Percentiles rank a stretch among this genome's conserved stretches.
These are phyloP conservation scores for Inga oerstediana DNA, from an alignment of 306 rosid species.

Conservation along the genomic window DNA sequence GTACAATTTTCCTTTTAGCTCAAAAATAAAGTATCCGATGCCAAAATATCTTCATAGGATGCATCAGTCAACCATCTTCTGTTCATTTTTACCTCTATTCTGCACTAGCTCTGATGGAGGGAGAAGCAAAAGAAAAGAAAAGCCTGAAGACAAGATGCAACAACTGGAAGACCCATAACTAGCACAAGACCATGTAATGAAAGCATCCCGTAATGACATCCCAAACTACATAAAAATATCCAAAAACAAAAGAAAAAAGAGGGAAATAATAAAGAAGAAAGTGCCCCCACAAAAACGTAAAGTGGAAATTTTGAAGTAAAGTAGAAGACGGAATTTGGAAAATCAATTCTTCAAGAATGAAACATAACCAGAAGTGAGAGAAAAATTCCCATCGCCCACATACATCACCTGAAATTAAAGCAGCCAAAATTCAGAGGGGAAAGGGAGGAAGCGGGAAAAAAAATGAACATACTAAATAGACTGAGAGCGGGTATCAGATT, in stretches of 20 bases:
- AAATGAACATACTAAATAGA: not conserved
- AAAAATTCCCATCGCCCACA: conserved; percentile 15
- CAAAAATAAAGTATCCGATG: conserved; percentile 19
- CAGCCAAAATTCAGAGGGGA: not conserved
- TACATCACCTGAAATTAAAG: conserved; percentile 24
- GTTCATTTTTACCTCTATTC: conserved; percentile 35
- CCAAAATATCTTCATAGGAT: conserved; percentile 31
- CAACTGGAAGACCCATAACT: not conserved
- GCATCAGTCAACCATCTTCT: conserved; percentile 27
- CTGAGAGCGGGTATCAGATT: not conserved
- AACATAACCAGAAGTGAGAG: not conserved
- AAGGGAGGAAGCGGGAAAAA: no score
- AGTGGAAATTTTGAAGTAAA: not conserved
- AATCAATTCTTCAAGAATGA: not conserved
- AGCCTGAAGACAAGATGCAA: conserved; percentile 13
- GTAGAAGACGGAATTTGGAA: conserved; percentile 26
- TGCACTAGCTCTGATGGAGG: conserved; percentile 19
- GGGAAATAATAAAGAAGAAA: not conserved
- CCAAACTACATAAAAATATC: conserved; percentile 5
- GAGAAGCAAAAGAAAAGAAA: not conserved
- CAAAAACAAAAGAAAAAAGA: not conserved
- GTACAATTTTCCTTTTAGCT: not conserved
- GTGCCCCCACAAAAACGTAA: not conserved
- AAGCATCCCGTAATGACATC: conserved; percentile 13
- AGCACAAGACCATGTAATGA: conserved; percentile 1